Percentiles rank a stretch among this genome's conserved stretches.
Evolutionary conservation across 164 flowering plant genomes (phyloP).

Genomic region (Vitis riparia): DNA sequence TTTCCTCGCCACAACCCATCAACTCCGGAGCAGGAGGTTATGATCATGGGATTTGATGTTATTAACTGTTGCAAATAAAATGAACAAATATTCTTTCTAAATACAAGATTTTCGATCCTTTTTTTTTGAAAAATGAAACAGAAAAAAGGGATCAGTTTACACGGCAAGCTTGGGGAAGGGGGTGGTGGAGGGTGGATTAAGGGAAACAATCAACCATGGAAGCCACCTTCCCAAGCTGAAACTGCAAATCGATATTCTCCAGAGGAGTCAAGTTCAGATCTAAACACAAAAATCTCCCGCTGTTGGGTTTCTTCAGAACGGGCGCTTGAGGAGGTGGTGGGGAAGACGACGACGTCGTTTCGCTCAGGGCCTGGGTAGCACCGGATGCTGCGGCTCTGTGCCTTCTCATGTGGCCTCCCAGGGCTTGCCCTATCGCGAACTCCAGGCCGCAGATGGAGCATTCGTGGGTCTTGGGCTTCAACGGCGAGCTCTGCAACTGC

Average conservation of each 20-base stretch:
- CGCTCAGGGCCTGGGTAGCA: not conserved
- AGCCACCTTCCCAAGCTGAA: constrained; percentile 29
- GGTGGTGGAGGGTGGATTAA: too few relatives aligned
- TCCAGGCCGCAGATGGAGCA: constrained; percentile 14
- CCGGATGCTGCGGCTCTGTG: not conserved
- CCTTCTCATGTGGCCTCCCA: constrained; percentile 9
- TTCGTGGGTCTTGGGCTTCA: constrained; percentile 9
- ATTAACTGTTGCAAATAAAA: too few relatives aligned
- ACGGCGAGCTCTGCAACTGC: not conserved
- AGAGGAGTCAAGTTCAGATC: constrained; percentile 71
- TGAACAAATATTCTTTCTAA: too few relatives aligned
- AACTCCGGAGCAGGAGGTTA: too few relatives aligned
- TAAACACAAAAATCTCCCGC: constrained; percentile 38
- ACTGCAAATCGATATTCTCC: constrained; percentile 46
- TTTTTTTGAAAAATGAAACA: too few relatives aligned
- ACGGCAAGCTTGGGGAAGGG: too few relatives aligned
- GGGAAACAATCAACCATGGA: constrained; percentile 19
- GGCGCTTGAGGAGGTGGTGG: too few relatives aligned
- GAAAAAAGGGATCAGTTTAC: too few relatives aligned
- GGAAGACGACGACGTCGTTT: not conserved
- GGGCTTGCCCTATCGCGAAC: constrained; percentile 9
- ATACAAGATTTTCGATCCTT: too few relatives aligned
- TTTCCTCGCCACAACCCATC: too few relatives aligned
- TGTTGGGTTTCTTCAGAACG: constrained; percentile 15
- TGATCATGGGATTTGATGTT: too few relatives aligned